Base-by-base conservation (phyloP, 1,284 basidiomycete species). In the Stygiomarasmius scandens region DNA sequence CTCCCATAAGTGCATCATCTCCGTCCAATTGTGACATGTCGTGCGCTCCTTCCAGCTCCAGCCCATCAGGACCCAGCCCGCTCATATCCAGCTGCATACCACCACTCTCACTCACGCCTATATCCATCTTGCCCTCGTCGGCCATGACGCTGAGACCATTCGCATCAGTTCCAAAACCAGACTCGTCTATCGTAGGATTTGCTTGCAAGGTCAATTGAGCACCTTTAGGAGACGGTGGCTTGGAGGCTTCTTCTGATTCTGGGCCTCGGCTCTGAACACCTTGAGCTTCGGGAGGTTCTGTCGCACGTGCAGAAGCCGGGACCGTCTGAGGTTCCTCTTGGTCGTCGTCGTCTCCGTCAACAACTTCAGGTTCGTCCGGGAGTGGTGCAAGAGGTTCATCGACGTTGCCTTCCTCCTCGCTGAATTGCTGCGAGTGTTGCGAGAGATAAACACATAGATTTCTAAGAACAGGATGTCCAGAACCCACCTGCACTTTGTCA, bases 381-480 rank as follows among this genome's bases (percentile, higher is more conserved):
- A 92, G 74, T 22, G 90, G 89, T 9, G 83, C 90, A 38, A 92
- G 78, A 16, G 89, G 89, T 64, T 89, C 86, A 64, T 91, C 88
- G 0, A 75, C 81, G 62, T 84, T 87, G 53, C 82, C 87, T 66
- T 92, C 90, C 57, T 92, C 89, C 66, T 92, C 90, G 65, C 85
- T 90, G 66, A 90, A 91, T 80, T 90, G 85, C 90, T 92, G 65
- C 45, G 49, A 57, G 19, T 25, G 25, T 34, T 19, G 16, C 38
- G n/a, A 6, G 38, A 41, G 16, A 41, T 9, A 41, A 8, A 8
- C 32, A 34, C 32, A 34, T 34, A 34, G 32, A 9, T 49, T 16
- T 19, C 27, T 36, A 3, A 14, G 14, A 49, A n/a, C n/a, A n/a
- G n/a, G n/a, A n/a, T n/a, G n/a, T n/a, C n/a, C n/a, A n/a, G n/a